Conservation (phyloP, 1,284 basidiomycete species). For the Boletus semigastroideus region DNA sequence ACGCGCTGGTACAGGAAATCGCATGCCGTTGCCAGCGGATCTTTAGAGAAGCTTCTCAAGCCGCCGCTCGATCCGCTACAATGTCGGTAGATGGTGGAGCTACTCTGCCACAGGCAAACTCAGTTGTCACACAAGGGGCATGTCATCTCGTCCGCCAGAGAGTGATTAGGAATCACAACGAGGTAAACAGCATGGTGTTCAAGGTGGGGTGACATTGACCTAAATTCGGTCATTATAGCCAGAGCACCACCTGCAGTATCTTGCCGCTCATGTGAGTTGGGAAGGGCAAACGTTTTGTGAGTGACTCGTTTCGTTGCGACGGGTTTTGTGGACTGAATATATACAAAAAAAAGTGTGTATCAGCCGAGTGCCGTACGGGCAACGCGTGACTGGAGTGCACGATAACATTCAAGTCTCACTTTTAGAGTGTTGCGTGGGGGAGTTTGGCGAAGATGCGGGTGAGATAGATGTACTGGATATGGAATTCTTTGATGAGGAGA, state of each 20-base stretch:
- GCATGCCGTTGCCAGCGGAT: slow-evolving; percentile 58
- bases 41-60: slow-evolving; percentile 63
- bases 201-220: slow-evolving; percentile 29
- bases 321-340: slow-evolving; percentile 37
- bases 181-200: slow-evolving; percentile 42
- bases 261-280: slow-evolving; percentile 38
- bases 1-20: slow-evolving; percentile 61
- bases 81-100: slow-evolving; percentile 40
- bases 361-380: slow-evolving; percentile 46
- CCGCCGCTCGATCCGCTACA: slow-evolving; percentile 59
- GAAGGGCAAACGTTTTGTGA: slow-evolving; percentile 30
- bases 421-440: slow-evolving; percentile 49
- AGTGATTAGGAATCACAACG: slow-evolving; percentile 43
- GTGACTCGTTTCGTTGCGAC: slow-evolving; percentile 23
- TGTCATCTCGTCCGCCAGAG: slow-evolving; percentile 51
- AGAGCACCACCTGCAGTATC: slow-evolving; percentile 45
- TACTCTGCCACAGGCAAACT: slow-evolving; percentile 27
- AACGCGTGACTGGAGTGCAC: slow-evolving; percentile 38
- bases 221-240: slow-evolving; percentile 35
- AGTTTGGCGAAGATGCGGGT: slow-evolving; percentile 35
- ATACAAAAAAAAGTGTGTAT: slow-evolving; percentile 51
- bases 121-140: slow-evolving; percentile 25
- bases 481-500: slow-evolving; percentile 76
- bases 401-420: slow-evolving; percentile 46
- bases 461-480: slow-evolving; percentile 57